Evolutionary conservation across 768 basidiomycete species (phyloP).

Genomic region (Daedalea quercina): DNA sequence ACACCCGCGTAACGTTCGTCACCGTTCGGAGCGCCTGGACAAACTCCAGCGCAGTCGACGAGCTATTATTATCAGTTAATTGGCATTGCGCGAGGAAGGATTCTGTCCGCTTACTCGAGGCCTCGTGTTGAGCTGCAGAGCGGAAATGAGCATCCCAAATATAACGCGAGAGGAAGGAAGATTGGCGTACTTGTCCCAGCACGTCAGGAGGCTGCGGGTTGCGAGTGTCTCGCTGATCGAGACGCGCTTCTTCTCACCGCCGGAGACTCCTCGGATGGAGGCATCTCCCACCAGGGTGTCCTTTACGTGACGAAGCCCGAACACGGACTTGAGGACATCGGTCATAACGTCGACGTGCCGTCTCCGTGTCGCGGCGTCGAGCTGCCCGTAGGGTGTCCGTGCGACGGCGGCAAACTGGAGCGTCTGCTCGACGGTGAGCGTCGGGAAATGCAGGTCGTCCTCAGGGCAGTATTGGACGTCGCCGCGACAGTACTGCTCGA

Average conservation of each 20-base stretch:
- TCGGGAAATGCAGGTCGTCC: slow-evolving; percentile 84
- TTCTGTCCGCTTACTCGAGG: slow-evolving; percentile 28
- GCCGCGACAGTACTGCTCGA: slow-evolving; percentile 62
- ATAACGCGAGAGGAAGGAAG: neutral
- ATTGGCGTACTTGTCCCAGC: slow-evolving; percentile 66
- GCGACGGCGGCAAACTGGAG: slow-evolving; percentile 62
- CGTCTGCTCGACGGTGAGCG: slow-evolving; percentile 74
- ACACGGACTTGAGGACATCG: slow-evolving; percentile 57
- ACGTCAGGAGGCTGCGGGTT: slow-evolving; percentile 51
- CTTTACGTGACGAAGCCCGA: slow-evolving; percentile 68
- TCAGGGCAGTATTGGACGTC: slow-evolving; percentile 79
- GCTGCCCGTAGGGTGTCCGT: slow-evolving; percentile 57
- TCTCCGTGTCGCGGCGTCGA: slow-evolving; percentile 35
- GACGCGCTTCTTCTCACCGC: slow-evolving; percentile 75
- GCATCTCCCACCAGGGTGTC: slow-evolving; percentile 77
- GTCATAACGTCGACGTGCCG: slow-evolving; percentile 36
- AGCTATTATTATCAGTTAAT: slow-evolving; percentile 12
- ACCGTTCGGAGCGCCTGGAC: slow-evolving; percentile 47
- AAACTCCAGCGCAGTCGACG: slow-evolving; percentile 55
- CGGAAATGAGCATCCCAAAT: neutral
- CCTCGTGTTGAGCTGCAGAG: slow-evolving; percentile 39
- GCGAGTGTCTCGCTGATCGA: slow-evolving; percentile 70
- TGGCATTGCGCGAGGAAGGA: neutral
- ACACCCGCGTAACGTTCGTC: slow-evolving; percentile 36
- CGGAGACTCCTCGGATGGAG: slow-evolving; percentile 62